Percentiles rank a stretch among this genome's conserved stretches.
Evolutionary conservation across 2,329 filamentous ascomycete species (phyloP).

Genomic region (Cercospora sojina): DNA sequence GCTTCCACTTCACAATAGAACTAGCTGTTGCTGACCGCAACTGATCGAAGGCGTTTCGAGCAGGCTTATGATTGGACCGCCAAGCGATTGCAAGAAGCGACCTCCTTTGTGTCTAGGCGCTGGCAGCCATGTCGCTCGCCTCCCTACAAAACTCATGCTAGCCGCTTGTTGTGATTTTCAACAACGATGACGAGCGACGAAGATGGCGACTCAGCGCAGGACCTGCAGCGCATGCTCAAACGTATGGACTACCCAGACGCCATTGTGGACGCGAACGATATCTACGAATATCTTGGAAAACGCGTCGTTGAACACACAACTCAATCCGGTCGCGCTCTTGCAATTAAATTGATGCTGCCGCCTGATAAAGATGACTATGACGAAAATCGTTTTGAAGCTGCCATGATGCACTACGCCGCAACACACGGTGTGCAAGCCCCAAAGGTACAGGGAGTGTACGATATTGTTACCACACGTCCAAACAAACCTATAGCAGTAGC

Average conservation of each 20-base stretch:
- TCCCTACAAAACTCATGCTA: not conserved
- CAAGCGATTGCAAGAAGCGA: not conserved
- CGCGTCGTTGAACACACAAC: not conserved
- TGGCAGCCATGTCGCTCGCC: not conserved
- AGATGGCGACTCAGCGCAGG: not conserved
- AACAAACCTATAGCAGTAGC: conserved; percentile 1
- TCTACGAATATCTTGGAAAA: not conserved
- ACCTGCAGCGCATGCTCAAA: not conserved
- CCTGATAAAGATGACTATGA: not conserved
- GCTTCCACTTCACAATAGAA: too few species aligned
- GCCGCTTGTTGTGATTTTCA: not conserved
- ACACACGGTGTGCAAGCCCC: not conserved
- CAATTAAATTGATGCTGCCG: not conserved
- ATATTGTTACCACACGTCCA: not conserved
- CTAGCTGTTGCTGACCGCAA: too few species aligned
- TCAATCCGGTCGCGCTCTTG: not conserved
- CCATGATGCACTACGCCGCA: not conserved
- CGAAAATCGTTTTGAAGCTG: not conserved
- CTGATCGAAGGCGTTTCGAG: not conserved
- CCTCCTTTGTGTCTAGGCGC: not conserved
- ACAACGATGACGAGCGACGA: not conserved
- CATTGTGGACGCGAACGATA: not conserved
- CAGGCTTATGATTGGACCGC: not conserved
- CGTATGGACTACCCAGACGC: not conserved
- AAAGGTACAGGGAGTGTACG: not conserved